phyloP scores from a whole-genome alignment of 2,329 filamentous ascomycete genomes.

The Sarocladiaceae sp. region DNA sequence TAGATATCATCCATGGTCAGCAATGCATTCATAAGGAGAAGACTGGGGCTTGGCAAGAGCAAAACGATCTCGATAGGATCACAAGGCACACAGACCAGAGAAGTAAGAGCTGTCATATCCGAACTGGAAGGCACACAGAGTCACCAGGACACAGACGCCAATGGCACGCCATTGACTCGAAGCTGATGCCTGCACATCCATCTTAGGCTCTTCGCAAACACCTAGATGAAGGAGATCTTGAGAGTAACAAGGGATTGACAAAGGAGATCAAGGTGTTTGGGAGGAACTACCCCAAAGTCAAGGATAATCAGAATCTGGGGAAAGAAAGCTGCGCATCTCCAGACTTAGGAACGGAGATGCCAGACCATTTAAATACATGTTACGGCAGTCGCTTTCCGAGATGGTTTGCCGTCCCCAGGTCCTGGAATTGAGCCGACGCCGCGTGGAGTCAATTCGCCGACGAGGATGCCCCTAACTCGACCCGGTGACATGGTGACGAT shows the following conservation, averaged over 20 bases:
- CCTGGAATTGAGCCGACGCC: neutral
- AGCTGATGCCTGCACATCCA: neutral
- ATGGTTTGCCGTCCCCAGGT: neutral
- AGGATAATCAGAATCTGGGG: too few species aligned
- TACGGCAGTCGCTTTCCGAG: neutral
- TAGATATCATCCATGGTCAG: neutral
- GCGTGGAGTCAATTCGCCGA: constrained; percentile 1
- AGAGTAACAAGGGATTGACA: neutral
- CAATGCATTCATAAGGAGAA: too few species aligned
- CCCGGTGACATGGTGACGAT: neutral
- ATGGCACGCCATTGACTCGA: neutral
- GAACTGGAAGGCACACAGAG: constrained; percentile 1
- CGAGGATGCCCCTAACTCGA: neutral
- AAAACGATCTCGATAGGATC: too few species aligned
- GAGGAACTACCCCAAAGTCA: neutral
- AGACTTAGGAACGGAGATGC: too few species aligned
- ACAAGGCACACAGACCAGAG: neutral
- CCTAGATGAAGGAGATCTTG: neutral
- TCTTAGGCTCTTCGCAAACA: neutral
- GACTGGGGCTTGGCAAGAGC: too few species aligned
- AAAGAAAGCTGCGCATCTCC: too few species aligned
- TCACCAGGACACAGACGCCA: neutral
- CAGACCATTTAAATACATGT: neutral
- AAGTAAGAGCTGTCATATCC: constrained; percentile 5
- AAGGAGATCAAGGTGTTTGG: neutral